Evolutionary conservation across 2,329 filamentous ascomycete species (phyloP).

Genomic region (Venturia effusa): DNA sequence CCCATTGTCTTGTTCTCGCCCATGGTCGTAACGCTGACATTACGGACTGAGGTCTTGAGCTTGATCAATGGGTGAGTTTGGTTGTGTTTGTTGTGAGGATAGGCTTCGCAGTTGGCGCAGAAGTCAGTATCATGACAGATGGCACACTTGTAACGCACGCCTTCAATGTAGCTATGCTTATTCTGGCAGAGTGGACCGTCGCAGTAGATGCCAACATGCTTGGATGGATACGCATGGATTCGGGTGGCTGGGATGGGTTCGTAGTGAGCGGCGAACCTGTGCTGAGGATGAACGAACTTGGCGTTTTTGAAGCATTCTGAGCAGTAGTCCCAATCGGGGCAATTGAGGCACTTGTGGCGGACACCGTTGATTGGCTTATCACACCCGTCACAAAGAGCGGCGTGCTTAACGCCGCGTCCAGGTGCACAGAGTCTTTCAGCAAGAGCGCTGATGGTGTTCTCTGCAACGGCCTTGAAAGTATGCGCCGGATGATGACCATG

Average conservation of each 20-base stretch:
- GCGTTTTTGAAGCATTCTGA: slow-evolving; percentile 60
- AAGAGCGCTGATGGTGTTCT: slow-evolving; percentile 50
- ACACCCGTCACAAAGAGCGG: slow-evolving; percentile 90
- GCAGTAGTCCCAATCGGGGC: slow-evolving; percentile 97
- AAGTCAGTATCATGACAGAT: slow-evolving; percentile 93
- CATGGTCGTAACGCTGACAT: slow-evolving; percentile 75
- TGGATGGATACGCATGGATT: slow-evolving; percentile 25
- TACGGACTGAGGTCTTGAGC: slow-evolving; percentile 85
- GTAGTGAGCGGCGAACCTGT: slow-evolving; percentile 84
- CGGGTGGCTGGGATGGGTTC: slow-evolving; percentile 48
- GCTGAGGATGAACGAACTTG: slow-evolving; percentile 59
- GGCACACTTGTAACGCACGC: slow-evolving; percentile 91
- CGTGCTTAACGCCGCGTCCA: slow-evolving; percentile 71
- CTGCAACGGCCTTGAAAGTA: slow-evolving; percentile 58
- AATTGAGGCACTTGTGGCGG: slow-evolving; percentile 92
- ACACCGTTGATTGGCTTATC: slow-evolving; percentile 78
- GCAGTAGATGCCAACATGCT: slow-evolving; percentile 82
- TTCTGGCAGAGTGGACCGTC: slow-evolving; percentile 79
- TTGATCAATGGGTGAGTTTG: slow-evolving; percentile 95
- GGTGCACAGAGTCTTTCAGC: slow-evolving; percentile 61
- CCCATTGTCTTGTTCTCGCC: slow-evolving; percentile 71
- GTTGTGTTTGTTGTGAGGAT: slow-evolving; percentile 77
- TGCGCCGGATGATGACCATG: slow-evolving; percentile 92
- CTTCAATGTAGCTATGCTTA: slow-evolving; percentile 57
- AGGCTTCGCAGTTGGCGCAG: slow-evolving; percentile 86